Evolutionary conservation across 176 grass and related monocot species (phyloP).

Genomic region (Raddia distichophylla): DNA sequence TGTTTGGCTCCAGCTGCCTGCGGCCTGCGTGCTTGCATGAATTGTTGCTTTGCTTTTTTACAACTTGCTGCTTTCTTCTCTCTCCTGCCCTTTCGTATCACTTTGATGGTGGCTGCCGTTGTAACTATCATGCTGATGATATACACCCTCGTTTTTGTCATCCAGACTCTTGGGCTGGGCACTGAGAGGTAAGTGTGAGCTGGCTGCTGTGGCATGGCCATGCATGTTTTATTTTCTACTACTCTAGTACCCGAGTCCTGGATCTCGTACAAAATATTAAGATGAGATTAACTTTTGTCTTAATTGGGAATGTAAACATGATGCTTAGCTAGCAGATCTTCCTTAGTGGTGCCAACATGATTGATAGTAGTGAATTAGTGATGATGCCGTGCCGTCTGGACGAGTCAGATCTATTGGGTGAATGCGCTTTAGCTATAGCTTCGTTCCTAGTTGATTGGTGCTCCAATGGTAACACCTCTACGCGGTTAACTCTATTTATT

Average conservation of each 20-base stretch:
- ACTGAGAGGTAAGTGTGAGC: neutral
- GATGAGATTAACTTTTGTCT: neutral
- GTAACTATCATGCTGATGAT: conserved; percentile 53
- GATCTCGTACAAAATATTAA: neutral
- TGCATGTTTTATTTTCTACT: too few relatives aligned
- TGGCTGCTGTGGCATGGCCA: too few relatives aligned
- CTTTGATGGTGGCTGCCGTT: conserved; percentile 32
- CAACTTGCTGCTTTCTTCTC: conserved; percentile 24
- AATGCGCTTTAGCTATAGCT: neutral
- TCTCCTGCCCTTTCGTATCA: conserved; percentile 1
- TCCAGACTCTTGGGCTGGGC: neutral
- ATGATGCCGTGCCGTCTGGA: neutral
- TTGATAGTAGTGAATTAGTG: too few relatives aligned
- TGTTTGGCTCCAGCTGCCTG: neutral
- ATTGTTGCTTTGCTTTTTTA: conserved; percentile 40
- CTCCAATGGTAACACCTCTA: neutral
- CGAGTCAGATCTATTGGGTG: neutral
- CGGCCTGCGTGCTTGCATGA: conserved; percentile 29
- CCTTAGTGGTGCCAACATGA: too few relatives aligned
- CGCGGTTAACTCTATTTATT: neutral
- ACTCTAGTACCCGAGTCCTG: neutral
- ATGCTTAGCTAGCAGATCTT: neutral
- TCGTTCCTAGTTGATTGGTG: neutral
- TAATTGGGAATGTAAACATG: neutral
- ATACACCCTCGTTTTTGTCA: conserved; percentile 43